Base-by-base conservation (phyloP, 495 filamentous ascomycete genomes). In the Aspergillus ellipticus region DNA sequence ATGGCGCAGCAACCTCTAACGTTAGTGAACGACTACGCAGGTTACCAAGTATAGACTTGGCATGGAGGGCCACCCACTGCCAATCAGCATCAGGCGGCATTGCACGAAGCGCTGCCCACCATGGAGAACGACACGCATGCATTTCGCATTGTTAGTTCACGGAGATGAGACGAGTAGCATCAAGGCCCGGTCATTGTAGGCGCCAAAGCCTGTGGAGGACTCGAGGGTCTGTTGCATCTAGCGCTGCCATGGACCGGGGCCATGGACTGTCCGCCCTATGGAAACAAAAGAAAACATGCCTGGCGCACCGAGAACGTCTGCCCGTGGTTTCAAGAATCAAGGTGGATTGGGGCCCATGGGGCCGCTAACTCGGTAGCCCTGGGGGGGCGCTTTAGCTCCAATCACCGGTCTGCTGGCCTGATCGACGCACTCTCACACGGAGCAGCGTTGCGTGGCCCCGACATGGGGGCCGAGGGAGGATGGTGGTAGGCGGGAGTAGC, bases 1-100 rank as follows among this genome's bases (percentile, higher is more conserved):
- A 61, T 52, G 59, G 59, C 59, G 59, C 59, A 61, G 59, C 55
- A 48, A 19, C 50, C 39, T 13, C 43, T 26, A n/a, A n/a, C n/a
- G n/a, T n/a, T n/a, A 24, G 13, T 47, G 43, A 26, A 26, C 7
- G 43, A 26, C 17, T 5, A 39, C 35, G 11, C 11, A n/a, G 35
- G 35, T 39, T 39, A 39, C 55, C 42, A 57, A 39, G 48, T 45
- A 42, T 56, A 39, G 46, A 22, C 24, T 29, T 19, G 24, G 47
- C 31, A 21, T 20, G 16, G 47, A 35, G 47, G 43, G 24, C 5
- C 13, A 20, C 21, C 43, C 43, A 47, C 24, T 19, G 16, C 47
- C 26, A 49, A 26, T 49, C 26, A 49, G 42, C 42, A 48, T 9
- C 11, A 28, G 35, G 13, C 13, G 13, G 35, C n/a, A 4, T 13